A percentile compares a stretch with the other conserved stretches of the same genome.
phyloP scores from a whole-genome alignment of 106 monocot species.

The Dendrobium huoshanense region DNA sequence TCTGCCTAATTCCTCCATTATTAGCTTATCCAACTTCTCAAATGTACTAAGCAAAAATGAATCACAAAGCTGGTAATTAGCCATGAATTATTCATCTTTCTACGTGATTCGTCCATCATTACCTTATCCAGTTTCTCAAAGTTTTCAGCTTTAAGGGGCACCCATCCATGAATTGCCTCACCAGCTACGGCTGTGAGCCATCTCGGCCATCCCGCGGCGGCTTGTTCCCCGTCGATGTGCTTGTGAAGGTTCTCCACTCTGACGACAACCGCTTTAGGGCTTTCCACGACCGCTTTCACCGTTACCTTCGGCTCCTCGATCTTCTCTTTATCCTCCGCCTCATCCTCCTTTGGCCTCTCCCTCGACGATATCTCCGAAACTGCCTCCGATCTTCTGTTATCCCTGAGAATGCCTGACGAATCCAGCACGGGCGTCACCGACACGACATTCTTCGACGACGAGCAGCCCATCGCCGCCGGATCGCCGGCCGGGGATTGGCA shows the following conservation, averaged over 20 bases:
- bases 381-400: constrained; percentile 5
- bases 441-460: constrained; percentile 46
- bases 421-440: constrained; percentile 37
- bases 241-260: constrained; percentile 41
- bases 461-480: constrained; percentile 39
- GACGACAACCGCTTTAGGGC: constrained; percentile 12
- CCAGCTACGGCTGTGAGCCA: constrained; percentile 59
- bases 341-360: constrained; percentile 1
- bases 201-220: constrained; percentile 65
- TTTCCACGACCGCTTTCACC: constrained; percentile 10
- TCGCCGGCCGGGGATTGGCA: not conserved
- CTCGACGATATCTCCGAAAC: constrained; percentile 7
- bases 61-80: too few species aligned
- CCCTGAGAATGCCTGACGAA: constrained; percentile 27
- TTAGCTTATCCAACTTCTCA: too few species aligned
- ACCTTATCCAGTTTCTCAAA: constrained; percentile 82
- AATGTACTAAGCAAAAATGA: too few species aligned
- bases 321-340: constrained; percentile 13
- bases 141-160: constrained; percentile 57
- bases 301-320: not conserved
- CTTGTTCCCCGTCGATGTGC: constrained; percentile 59
- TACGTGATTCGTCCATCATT: constrained; percentile 1
- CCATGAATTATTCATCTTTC: too few species aligned
- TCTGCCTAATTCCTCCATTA: too few species aligned
- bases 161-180: constrained; percentile 67